Evolutionary conservation across 148 eudicot genomes (phyloP).

Genomic region (Pharnaceum exiguum): DNA sequence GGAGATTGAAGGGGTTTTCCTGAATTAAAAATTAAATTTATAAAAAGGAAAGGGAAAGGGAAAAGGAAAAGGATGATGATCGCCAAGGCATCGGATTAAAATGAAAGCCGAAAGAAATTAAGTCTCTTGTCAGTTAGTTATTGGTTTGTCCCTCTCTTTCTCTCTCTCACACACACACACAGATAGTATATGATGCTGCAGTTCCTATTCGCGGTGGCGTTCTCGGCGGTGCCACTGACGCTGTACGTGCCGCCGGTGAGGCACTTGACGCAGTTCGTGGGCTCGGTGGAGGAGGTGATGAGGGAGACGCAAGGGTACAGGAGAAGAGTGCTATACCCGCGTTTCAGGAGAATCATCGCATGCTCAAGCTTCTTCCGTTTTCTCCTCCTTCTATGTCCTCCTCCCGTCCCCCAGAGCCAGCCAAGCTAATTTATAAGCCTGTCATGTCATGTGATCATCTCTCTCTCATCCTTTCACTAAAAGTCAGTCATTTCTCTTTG

Average conservation of each 20-base stretch:
- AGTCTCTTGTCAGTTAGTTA: neutral
- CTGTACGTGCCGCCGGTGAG: slow-evolving; percentile 38
- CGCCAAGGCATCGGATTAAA: too few relatives aligned
- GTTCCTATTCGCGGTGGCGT: slow-evolving; percentile 35
- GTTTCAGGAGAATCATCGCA: slow-evolving; percentile 18
- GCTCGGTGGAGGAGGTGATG: slow-evolving; percentile 18
- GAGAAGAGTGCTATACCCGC: slow-evolving; percentile 16
- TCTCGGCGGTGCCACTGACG: slow-evolving; percentile 39
- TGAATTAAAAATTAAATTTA: too few relatives aligned
- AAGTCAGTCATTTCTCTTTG: too few relatives aligned
- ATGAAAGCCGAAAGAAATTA: too few relatives aligned
- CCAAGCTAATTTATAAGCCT: neutral
- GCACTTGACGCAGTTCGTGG: slow-evolving; percentile 28
- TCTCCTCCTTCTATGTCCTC: neutral
- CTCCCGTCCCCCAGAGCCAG: neutral
- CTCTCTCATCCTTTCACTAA: too few relatives aligned
- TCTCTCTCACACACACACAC: neutral
- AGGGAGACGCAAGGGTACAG: slow-evolving; percentile 19
- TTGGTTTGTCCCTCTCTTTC: neutral
- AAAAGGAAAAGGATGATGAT: too few relatives aligned
- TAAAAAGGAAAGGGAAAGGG: too few relatives aligned
- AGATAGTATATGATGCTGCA: slow-evolving; percentile 28
- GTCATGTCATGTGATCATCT: too few relatives aligned
- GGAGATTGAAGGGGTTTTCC: too few relatives aligned
- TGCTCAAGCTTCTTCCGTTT: slow-evolving; percentile 10